A percentile compares a stretch with the other conserved stretches of the same genome.
phyloP scores from a whole-genome alignment of 768 basidiomycete species.

The Saitozyma podzolica region DNA sequence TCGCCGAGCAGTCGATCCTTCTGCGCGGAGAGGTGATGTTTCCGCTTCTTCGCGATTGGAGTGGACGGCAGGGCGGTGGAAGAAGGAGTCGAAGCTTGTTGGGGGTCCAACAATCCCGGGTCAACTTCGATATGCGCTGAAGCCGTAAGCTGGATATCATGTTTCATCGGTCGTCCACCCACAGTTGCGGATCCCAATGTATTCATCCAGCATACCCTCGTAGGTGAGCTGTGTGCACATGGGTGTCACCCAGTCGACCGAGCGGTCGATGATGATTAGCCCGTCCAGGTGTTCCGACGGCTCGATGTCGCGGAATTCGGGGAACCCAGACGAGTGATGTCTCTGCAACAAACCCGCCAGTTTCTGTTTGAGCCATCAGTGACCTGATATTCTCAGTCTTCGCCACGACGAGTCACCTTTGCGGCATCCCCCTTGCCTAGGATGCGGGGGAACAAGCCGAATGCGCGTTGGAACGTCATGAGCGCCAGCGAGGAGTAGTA shows the following conservation, averaged over 20 bases:
- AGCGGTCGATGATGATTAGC: slow-evolving; percentile 83
- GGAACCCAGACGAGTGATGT: slow-evolving; percentile 46
- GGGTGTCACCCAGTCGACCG: slow-evolving; percentile 92
- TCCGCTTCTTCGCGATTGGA: slow-evolving; percentile 69
- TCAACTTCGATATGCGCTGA: slow-evolving; percentile 56
- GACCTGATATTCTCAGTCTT: neutral
- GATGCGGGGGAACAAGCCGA: slow-evolving; percentile 86
- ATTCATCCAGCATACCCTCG: slow-evolving; percentile 91
- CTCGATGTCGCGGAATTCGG: slow-evolving; percentile 40
- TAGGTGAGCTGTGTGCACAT: slow-evolving; percentile 94
- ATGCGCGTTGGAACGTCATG: slow-evolving; percentile 75
- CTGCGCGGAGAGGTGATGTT: slow-evolving; percentile 74
- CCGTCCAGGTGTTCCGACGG: slow-evolving; percentile 65
- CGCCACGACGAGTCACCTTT: slow-evolving; percentile 40
- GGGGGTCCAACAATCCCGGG: slow-evolving; percentile 45
- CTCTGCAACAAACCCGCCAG: slow-evolving; percentile 71
- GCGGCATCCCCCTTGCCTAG: slow-evolving; percentile 85
- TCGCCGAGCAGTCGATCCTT: slow-evolving; percentile 81
- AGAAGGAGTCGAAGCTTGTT: slow-evolving; percentile 25
- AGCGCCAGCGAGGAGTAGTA: slow-evolving; percentile 88
- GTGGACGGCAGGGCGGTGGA: slow-evolving; percentile 28
- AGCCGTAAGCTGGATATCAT: neutral
- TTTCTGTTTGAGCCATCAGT: slow-evolving; percentile 57
- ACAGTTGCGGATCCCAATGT: slow-evolving; percentile 88
- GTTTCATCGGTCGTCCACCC: slow-evolving; percentile 36